phyloP scores from a whole-genome alignment of 129 eudicot species.

The Smallanthus sonchifolius region DNA sequence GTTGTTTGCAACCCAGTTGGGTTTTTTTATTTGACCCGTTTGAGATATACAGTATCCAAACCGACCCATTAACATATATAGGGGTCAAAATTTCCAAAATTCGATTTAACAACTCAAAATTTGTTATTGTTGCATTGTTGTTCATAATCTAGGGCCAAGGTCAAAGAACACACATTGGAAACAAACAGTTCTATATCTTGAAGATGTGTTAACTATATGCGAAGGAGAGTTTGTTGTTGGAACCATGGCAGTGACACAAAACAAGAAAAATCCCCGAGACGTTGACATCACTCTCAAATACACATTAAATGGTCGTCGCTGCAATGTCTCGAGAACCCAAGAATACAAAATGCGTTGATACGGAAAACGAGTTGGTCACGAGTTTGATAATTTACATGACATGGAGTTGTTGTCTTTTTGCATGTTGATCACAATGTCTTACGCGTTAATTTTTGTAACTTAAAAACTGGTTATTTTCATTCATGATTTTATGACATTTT shows the following conservation, averaged over 20 bases:
- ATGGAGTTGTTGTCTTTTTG: not conserved
- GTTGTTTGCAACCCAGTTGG: not conserved
- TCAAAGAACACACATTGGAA: conserved; percentile 95
- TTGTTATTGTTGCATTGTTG: not conserved
- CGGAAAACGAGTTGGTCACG: not conserved
- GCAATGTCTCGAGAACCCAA: conserved; percentile 70
- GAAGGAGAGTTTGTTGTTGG: conserved; percentile 78
- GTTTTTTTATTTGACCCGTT: not conserved
- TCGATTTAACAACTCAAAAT: not conserved
- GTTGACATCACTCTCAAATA: conserved; percentile 73
- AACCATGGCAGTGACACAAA: conserved; percentile 70
- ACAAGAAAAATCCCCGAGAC: conserved; percentile 98
- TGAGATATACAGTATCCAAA: not conserved
- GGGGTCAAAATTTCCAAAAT: not conserved
- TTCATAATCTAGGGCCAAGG: conserved; percentile 63
- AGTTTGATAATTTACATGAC: not conserved
- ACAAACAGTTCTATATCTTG: conserved; percentile 90
- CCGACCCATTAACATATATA: not conserved
- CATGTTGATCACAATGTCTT: not conserved
- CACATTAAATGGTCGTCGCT: conserved; percentile 63
- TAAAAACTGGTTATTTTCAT: conserved; percentile 6
- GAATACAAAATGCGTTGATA: conserved; percentile 60
- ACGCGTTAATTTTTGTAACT: conserved; percentile 23
- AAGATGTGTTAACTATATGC: conserved; percentile 80
- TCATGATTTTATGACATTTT: conserved; percentile 8